phyloP scores from a whole-genome alignment of 2,329 filamentous ascomycete species.

The Cordyceps cicadae region DNA sequence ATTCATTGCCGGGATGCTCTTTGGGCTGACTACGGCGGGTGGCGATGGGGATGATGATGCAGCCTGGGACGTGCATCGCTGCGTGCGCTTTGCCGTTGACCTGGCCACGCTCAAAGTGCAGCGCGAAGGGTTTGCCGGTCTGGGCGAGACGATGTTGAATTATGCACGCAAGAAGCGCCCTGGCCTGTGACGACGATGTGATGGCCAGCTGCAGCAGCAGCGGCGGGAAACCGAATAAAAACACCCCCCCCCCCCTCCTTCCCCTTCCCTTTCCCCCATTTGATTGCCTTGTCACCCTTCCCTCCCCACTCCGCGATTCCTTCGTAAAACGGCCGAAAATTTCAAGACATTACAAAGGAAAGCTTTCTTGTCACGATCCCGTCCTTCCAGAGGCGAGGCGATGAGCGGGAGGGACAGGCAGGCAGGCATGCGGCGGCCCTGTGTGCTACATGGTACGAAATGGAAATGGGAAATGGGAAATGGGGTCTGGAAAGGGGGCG shows the following conservation, averaged over 20 bases:
- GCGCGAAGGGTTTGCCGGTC: slow-evolving; percentile 54
- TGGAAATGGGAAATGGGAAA: not conserved
- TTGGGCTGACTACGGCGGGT: slow-evolving; percentile 39
- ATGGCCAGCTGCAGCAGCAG: not conserved
- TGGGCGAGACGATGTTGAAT: slow-evolving; percentile 28
- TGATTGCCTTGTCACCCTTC: not conserved
- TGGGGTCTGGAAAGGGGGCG: not conserved
- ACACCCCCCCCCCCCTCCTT: not conserved
- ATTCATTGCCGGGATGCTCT: slow-evolving; percentile 65
- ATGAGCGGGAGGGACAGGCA: too few species aligned
- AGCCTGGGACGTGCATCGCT: slow-evolving; percentile 39
- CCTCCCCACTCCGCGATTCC: not conserved
- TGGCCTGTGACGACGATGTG: not conserved
- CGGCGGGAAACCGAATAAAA: not conserved
- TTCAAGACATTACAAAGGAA: not conserved
- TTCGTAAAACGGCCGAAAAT: not conserved
- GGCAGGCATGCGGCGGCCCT: not conserved
- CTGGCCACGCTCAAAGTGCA: slow-evolving; percentile 61
- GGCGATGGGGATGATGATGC: slow-evolving; percentile 21
- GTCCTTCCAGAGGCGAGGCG: not conserved
- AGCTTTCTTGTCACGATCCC: not conserved
- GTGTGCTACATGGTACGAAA: not conserved
- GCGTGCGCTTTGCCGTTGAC: slow-evolving; percentile 53
- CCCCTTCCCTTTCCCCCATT: too few species aligned
- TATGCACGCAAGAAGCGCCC: not conserved